Evolutionary conservation across 2,329 filamentous ascomycete species (phyloP), one percentile per base, ranked within the genome.

Genomic region (Aspergillus uvarum): DNA sequence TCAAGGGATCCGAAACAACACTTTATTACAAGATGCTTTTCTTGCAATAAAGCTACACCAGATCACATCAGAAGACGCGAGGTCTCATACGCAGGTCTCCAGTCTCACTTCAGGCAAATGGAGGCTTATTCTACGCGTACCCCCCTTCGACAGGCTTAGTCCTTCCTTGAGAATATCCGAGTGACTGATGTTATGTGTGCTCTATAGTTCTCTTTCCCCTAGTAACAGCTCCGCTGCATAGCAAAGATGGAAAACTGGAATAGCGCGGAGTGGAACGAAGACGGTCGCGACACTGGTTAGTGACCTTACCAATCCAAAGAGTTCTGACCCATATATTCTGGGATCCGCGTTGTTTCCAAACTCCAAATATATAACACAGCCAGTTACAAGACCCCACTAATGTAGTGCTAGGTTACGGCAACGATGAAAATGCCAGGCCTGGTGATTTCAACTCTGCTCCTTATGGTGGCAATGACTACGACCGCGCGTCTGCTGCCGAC

Each of bases 341-440:
- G 16, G n/a, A 8, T 8, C 6, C 2, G 1, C 38, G 14, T 8
- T 8, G 38, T 19, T 22, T 22, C 22, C 22, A 22, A 22, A 22
- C 22, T 22, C 22, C 22, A 22, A 22, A 22, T 3, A 22, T 22
- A 22, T 22, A 22, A 22, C 22, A 22, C 2, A 22, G 38, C 1
- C n/a, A 16, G 6, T 29, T 10, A 8, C 16, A 19, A 19, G 0
- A 19, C 5, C 5, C 38, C 4, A 35, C 22, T 51, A 19, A 60
- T 6, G 1, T n/a, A 14, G 12, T 5, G 1, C 42, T 47, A 63
- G 65, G 42, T 7, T 60, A 59, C 4, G 42, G 58, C 6, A 63
- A 53, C 11, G 61, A 68, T 31, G 66, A 68, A 42, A 65, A 67
- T 38, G 19, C 48, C 48, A 64, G 62, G 6, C 63, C 61, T 14